Percentiles rank a stretch among this genome's conserved stretches.
These are phyloP conservation scores for Botryotinia globosa DNA, from an alignment of 2,329 filamentous ascomycete species.

Conservation along the genomic window DNA sequence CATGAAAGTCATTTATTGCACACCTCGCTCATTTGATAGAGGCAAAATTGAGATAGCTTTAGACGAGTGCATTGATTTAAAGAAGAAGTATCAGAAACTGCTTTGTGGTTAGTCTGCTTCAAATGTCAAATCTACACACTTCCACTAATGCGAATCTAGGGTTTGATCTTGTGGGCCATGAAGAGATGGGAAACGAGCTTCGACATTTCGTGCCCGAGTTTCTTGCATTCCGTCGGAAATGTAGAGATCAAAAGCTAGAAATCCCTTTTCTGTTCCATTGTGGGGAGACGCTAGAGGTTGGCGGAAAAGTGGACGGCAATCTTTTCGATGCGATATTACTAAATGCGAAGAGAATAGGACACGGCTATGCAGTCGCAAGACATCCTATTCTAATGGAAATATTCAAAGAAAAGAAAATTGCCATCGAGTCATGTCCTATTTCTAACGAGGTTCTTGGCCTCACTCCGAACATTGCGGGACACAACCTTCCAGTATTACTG, in stretches of 20 bases:
- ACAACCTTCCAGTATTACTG: slow-evolving; percentile 64
- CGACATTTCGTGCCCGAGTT: slow-evolving; percentile 55
- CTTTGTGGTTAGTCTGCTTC: slow-evolving; percentile 57
- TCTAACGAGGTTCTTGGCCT: slow-evolving; percentile 74
- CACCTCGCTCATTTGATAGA: slow-evolving; percentile 57
- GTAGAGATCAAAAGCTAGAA: slow-evolving; percentile 46
- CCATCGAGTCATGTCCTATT: slow-evolving; percentile 74
- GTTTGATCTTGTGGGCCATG: slow-evolving; percentile 66
- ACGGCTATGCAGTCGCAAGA: slow-evolving; percentile 67
- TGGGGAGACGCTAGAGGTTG: slow-evolving; percentile 68
- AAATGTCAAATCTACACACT: neutral
- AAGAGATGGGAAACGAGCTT: slow-evolving; percentile 63
- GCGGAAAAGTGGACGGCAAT: slow-evolving; percentile 63
- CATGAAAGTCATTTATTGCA: slow-evolving; percentile 70
- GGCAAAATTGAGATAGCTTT: slow-evolving; percentile 51
- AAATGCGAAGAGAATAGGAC: slow-evolving; percentile 66
- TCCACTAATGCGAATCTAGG: slow-evolving; percentile 42
- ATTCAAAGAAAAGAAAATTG: slow-evolving; percentile 62
- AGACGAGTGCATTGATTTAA: slow-evolving; percentile 60
- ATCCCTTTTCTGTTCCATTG: slow-evolving; percentile 77
- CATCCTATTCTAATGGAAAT: slow-evolving; percentile 64
- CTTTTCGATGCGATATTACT: slow-evolving; percentile 66
- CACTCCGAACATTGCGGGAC: slow-evolving; percentile 61
- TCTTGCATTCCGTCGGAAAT: slow-evolving; percentile 53
- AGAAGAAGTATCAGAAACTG: slow-evolving; percentile 53